These are phyloP conservation scores for Geotrichum klebahnii DNA, from an alignment of 1,139 yeast species.

Conservation along the genomic window DNA sequence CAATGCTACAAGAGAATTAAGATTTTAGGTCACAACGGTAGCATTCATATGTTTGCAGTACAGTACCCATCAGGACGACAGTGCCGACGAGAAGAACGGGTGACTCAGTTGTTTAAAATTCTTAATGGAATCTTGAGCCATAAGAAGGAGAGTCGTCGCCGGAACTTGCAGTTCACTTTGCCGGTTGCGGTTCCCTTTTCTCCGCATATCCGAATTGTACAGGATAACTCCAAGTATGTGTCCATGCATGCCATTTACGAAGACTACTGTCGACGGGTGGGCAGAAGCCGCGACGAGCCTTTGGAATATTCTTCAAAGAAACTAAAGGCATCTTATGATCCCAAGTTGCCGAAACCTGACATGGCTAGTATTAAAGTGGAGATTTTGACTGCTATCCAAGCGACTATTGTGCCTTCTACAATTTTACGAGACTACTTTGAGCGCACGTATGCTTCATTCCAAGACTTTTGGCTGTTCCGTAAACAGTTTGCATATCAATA, in stretches of 20 bases:
- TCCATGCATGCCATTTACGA: slow-evolving; percentile 88
- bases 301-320: slow-evolving; percentile 81
- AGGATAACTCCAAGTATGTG: slow-evolving; percentile 71
- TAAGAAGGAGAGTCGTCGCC: slow-evolving; percentile 81
- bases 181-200: slow-evolving; percentile 93
- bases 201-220: slow-evolving; percentile 88
- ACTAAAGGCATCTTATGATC: slow-evolving; percentile 88
- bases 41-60: slow-evolving; percentile 86
- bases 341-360: slow-evolving; percentile 88
- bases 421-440: slow-evolving; percentile 69
- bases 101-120: slow-evolving; percentile 84
- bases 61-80: slow-evolving; percentile 98
- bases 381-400: slow-evolving; percentile 82
- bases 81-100: slow-evolving; percentile 92
- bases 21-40: slow-evolving; percentile 91
- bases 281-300: slow-evolving; percentile 83
- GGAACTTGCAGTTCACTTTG: slow-evolving; percentile 78
- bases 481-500: slow-evolving; percentile 93
- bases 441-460: slow-evolving; percentile 68
- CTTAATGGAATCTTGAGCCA: slow-evolving; percentile 76
- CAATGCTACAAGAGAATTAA: slow-evolving; percentile 89
- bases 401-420: slow-evolving; percentile 79
- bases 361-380: slow-evolving; percentile 84
- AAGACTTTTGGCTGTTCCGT: slow-evolving; percentile 95
- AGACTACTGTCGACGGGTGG: slow-evolving; percentile 69